Evolutionary conservation across 106 monocot species (phyloP), one percentile per base, ranked within the genome.

Genomic region (Xerophyta viscosa): DNA sequence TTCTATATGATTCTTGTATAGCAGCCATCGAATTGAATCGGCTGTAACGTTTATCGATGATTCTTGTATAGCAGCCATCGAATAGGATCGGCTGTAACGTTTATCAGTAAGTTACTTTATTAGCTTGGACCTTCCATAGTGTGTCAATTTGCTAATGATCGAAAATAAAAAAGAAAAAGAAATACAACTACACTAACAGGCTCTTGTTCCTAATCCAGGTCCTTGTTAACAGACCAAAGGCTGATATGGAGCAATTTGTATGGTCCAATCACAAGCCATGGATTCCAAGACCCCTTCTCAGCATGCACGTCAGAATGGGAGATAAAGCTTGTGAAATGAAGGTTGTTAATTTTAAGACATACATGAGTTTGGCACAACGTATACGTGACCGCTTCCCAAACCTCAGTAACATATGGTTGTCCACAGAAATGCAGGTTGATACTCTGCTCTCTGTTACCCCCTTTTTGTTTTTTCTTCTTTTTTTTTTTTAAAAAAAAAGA

Each of bases 291-390:
- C 91, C 91, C 15, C 60, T 91, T 24, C 58, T 91, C 29, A 91
- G 91, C 63, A 72, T 85, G 71, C 91, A 91, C 59, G 91, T 85
- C 1, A 74, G 91, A 42, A 91, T 91, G 84, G 91, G 91, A 37
- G 91, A 91, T 55, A 91, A 91, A 67, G 80, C 91, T 28, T 74
- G 81, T 44, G 91, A 91, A 56, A 91, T 91, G 91, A 75, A 78
- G 48, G 72, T 91, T 9, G 77, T 91, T 28, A 78, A 66, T 14
- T 91, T 91, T 39, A 69, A 81, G 31, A 70, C 52, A 10, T 91
- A 91, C 63, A 91, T 91, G 77, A 52, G 61, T 25, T 71, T 91
- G n/a, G 84, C 91, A 1, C 42, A 53, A 3, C 77, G 63, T 19
- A 75, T 91, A 20, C 73, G 81, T 4, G 21, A 31, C 22, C 64